Evolutionary conservation across 208 protist species (phyloP), one percentile per base, ranked within the genome.

Genomic region (Angomonas ambiguus): DNA sequence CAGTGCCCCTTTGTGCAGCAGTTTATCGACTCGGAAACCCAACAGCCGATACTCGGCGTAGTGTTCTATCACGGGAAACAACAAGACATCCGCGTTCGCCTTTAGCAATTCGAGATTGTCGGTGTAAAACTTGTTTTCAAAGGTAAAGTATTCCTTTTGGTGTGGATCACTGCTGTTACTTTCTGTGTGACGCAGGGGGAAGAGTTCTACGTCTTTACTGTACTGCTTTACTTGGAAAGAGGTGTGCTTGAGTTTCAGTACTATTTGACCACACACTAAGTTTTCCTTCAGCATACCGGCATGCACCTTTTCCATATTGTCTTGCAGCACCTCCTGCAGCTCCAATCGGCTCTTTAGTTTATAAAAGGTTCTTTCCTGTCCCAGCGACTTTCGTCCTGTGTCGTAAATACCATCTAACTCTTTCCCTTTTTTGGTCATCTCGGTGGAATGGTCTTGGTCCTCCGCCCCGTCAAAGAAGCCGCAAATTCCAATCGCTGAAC

Each of bases 211-310:
- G 1, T 60, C 75, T 62, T 86, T 79, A 56, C 72, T 85, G 70
- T 83, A 80, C 66, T 95, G 82, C 38, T 83, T 76, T 25, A 91
- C 76, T 11, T 79, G 80, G 64, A 92, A 95, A 27, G 41, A 83
- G 58, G 48, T 66, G 62, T 77, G 69, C 71, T 92, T 92, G 35
- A 91, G 68, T 70, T 91, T 93, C 11, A 95, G 65, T 34, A 87
- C 82, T 20, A 95, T 65, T 49, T 92, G 85, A 22, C 71, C 62
- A 8, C 69, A 75, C n/a, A 91, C 48, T 11, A 91, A 62, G 10
- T 32, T 74, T 31, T 87, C 51, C 32, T 71, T 38, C 0, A 65
- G 30, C 51, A 95, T 57, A 13, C 35, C 51, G 16, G 65, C 42
- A 32, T 84, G 72, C 1, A 70, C 63, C 20, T 62, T 24, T 10